Conservation (phyloP, 2,329 filamentous ascomycete species). For the Fusarium camptoceras region DNA sequence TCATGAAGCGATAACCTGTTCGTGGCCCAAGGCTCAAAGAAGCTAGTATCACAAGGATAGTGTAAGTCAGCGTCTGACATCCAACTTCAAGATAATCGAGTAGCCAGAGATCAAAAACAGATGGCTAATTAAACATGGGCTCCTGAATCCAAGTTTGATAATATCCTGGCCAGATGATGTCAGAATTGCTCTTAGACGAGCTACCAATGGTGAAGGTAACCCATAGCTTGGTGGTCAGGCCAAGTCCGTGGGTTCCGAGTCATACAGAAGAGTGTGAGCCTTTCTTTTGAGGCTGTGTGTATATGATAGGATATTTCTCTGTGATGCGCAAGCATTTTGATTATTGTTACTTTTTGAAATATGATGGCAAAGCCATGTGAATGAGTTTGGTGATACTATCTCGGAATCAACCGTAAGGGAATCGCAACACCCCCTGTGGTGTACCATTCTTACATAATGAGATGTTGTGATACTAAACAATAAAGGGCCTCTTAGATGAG, state of each 20-base stretch:
- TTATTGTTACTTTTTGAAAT: not conserved
- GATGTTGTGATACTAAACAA: no score
- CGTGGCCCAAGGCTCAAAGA: constrained; percentile 14
- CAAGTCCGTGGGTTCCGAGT: not conserved
- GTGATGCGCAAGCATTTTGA: not conserved
- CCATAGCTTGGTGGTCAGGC: constrained; percentile 14
- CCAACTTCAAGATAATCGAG: not conserved
- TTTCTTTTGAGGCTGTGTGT: not conserved
- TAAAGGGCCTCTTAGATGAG: no score
- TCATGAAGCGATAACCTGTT: constrained; percentile 7
- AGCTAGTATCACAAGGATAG: constrained; percentile 21
- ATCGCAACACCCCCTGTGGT: not conserved
- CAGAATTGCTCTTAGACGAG: constrained; percentile 5
- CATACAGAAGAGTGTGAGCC: not conserved
- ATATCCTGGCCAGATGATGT: constrained; percentile 2
- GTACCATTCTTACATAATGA: not conserved
- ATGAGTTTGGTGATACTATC: constrained; percentile 9
- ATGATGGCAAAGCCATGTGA: not conserved
- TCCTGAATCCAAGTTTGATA: not conserved
- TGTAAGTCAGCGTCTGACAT: constrained; percentile 33
- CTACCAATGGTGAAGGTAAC: not conserved
- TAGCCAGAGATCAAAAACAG: not conserved
- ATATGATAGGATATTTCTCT: not conserved
- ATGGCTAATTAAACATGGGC: not conserved
- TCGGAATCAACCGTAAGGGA: not conserved